phyloP scores from a whole-genome alignment of 352 stramenopile species.

The Pseudoperonospora humuli region DNA sequence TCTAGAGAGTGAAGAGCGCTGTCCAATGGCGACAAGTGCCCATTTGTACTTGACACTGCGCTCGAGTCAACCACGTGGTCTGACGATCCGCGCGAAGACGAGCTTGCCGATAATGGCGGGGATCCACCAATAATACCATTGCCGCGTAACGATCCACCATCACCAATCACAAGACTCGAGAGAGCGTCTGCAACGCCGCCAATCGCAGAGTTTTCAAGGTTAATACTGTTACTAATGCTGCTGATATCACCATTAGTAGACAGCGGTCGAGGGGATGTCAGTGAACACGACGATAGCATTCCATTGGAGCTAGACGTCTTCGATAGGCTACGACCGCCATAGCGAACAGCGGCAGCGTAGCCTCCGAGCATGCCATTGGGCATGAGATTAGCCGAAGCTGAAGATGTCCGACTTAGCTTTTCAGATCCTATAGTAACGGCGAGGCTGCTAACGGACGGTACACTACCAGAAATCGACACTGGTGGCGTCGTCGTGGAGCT shows the following conservation, averaged over 20 bases:
- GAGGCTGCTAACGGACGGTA: conserved; percentile 26
- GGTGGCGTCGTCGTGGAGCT: conserved; percentile 45
- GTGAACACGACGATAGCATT: conserved; percentile 24
- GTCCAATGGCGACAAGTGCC: conserved; percentile 46
- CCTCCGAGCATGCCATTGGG: conserved; percentile 50
- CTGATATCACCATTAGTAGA: conserved; percentile 24
- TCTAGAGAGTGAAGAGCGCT: conserved; percentile 42
- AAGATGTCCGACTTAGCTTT: conserved; percentile 19
- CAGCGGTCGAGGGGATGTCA: conserved; percentile 21
- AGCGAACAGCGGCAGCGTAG: conserved; percentile 79
- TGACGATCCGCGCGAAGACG: conserved; percentile 50
- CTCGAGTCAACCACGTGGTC: conserved; percentile 43
- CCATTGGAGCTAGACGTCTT: conserved; percentile 34
- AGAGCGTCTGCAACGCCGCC: conserved; percentile 56
- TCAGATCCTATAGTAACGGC: conserved; percentile 25
- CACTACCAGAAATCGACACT: conserved; percentile 55
- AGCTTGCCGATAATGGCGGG: conserved; percentile 39
- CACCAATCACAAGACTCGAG: conserved; percentile 57
- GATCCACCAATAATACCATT: conserved; percentile 24
- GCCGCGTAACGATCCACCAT: conserved; percentile 22
- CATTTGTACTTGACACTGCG: conserved; percentile 18
- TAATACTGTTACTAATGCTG: conserved; percentile 27
- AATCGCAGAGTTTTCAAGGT: conserved; percentile 26
- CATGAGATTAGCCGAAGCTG: conserved; percentile 29
- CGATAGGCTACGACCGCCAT: conserved; percentile 34